Conservation (phyloP, 1,284 basidiomycete species). For the Mycosarcoma maydis region DNA sequence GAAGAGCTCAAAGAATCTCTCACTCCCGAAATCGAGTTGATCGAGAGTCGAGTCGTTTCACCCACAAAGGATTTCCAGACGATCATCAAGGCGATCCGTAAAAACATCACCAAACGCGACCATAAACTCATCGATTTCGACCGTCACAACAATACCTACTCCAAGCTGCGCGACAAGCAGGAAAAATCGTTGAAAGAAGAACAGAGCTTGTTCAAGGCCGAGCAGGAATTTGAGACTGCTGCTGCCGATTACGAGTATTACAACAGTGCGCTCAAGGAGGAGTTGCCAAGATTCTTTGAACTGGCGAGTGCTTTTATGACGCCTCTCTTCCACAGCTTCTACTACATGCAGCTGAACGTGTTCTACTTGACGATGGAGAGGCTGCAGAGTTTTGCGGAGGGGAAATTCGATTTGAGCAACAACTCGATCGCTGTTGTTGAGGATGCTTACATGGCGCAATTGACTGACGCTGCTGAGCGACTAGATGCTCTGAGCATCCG, state of each 20-base stretch:
- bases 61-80: slow-evolving; percentile 89
- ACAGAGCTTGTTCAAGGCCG: slow-evolving; percentile 74
- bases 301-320: slow-evolving; percentile 90
- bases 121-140: slow-evolving; percentile 98
- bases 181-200: slow-evolving; percentile 67
- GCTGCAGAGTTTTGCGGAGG: slow-evolving; percentile 81
- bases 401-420: slow-evolving; percentile 80
- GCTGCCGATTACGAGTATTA: slow-evolving; percentile 96
- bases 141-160: slow-evolving; percentile 92
- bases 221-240: slow-evolving; percentile 96
- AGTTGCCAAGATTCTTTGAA: slow-evolving; percentile 89
- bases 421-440: slow-evolving; percentile 74
- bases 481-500: slow-evolving; percentile 60
- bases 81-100: slow-evolving; percentile 87
- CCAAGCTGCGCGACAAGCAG: slow-evolving; percentile 96
- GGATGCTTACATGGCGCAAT: slow-evolving; percentile 79
- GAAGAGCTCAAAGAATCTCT: slow-evolving; percentile 83
- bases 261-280: slow-evolving; percentile 88
- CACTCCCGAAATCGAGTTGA: slow-evolving; percentile 91
- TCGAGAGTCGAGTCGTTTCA: slow-evolving; percentile 83
- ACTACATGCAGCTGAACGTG: slow-evolving; percentile 97
- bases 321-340: slow-evolving; percentile 96
- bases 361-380: slow-evolving; percentile 94
- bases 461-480: slow-evolving; percentile 79
- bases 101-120: slow-evolving; percentile 93